Percentiles rank a stretch among this genome's conserved stretches.
Evolutionary conservation across 257 asterid genomes (phyloP).

Genomic region (Solanum ahanhuiri): DNA sequence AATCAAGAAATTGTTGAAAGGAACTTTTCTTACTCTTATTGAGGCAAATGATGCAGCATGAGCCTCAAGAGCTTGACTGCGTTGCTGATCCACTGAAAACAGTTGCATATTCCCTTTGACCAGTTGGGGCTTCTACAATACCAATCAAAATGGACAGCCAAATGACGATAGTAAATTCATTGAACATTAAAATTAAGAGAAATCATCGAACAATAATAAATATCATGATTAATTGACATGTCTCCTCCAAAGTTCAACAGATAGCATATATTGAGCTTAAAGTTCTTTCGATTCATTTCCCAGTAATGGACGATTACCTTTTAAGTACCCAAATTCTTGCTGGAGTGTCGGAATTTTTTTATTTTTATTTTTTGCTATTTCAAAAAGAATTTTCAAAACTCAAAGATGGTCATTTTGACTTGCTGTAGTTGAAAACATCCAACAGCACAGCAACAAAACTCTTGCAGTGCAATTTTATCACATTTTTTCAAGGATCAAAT

Average conservation of each 20-base stretch:
- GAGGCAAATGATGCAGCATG: conserved; percentile 98
- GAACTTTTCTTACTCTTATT: conserved; percentile 41
- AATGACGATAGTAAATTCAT: not conserved
- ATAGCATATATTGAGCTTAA: not conserved
- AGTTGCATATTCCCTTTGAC: conserved; percentile 98
- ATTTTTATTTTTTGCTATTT: not conserved
- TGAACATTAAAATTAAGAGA: not conserved
- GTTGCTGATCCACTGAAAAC: conserved; percentile 91
- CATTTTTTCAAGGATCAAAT: not conserved
- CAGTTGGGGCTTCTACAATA: conserved; percentile 71
- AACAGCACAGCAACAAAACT: not conserved
- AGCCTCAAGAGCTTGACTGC: conserved; percentile 98
- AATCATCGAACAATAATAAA: not conserved
- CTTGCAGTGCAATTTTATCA: not conserved
- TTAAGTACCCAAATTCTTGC: not conserved
- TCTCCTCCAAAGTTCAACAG: not conserved
- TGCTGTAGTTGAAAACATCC: not conserved
- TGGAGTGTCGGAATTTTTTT: not conserved
- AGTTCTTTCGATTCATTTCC: not conserved
- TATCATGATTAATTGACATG: not conserved
- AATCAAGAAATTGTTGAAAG: not conserved
- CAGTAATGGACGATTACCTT: not conserved
- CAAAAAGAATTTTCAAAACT: not conserved
- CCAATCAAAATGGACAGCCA: not conserved
- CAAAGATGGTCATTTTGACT: not conserved